Base-by-base conservation (phyloP, 1,284 basidiomycete species). In the Boletus albobrunnescens region DNA sequence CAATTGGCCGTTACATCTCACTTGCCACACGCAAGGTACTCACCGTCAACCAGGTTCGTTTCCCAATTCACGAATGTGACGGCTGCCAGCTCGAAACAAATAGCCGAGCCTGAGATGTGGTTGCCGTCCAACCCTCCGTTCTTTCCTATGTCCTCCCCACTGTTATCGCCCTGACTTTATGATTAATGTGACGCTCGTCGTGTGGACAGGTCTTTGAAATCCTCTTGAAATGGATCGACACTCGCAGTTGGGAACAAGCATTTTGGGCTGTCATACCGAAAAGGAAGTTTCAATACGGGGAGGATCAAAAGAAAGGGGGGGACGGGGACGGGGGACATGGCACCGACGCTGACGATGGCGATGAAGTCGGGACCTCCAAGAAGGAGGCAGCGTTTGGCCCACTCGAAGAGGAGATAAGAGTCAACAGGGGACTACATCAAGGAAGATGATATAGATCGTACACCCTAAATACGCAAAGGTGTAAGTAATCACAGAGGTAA, bases 1-100 rank as follows among this genome's bases (percentile, higher is more conserved):
- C 96, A 1, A 97, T 99, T 45, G 89, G 91, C 13, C 84, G 84
- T 50, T 94, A 91, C 67, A 75, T 97, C 38, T 75, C 84, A 36
- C 72, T 99, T 55, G 79, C 84, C 16, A 93, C 94, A 3, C 83
- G 96, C 48, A 98, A 97, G 63, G 93, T 99, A 22, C 74, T 99
- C 53, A 99, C 96, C 0, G 94, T 99, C 46, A 99, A 99, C 63
- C 95, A 98, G 70, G 63, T 69, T 51, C 32, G 64, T 65, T 48
- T 47, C 10, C 10, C 9, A 26, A 6, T 42, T 46, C 32, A 33
- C 39, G 6, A 6, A 28, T 40, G 13, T n/a, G 20, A n/a, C 14
- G 16, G 11, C 42, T 35, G 32, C 31, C 28, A 19, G 39, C 4
- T 33, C 26, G 13, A 41, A 46, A 26, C 27, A 46, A 32, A 30